Percentiles rank a stretch among this genome's conserved stretches.
phyloP scores from a whole-genome alignment of 805 yeast genomes.

The Metschnikowia bowlesiae region DNA sequence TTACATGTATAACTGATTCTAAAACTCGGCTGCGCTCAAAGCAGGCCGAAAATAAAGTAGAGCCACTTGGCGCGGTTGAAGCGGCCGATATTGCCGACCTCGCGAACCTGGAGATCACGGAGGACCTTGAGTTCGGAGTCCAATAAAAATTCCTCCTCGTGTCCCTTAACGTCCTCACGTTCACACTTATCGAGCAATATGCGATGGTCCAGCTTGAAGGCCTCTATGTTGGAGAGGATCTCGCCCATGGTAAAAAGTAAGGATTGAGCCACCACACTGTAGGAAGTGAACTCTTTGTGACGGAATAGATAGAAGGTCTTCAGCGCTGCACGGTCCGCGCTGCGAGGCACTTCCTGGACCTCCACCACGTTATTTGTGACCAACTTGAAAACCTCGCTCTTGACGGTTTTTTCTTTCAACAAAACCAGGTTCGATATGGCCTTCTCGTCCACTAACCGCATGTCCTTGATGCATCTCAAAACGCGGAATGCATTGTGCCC shows the following conservation, averaged over 20 bases:
- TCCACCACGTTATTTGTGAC: slow-evolving; percentile 71
- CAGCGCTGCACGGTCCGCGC: slow-evolving; percentile 86
- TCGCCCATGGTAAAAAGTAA: slow-evolving; percentile 52
- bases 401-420: slow-evolving; percentile 70
- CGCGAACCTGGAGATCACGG: slow-evolving; percentile 54
- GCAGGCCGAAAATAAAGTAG: slow-evolving; percentile 47
- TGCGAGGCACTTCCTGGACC: slow-evolving; percentile 89
- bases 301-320: slow-evolving; percentile 82
- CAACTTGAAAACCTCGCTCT: slow-evolving; percentile 64
- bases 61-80: slow-evolving; percentile 52
- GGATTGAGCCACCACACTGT: slow-evolving; percentile 34
- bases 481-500: slow-evolving; percentile 69
- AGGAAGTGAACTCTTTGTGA: slow-evolving; percentile 42
- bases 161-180: slow-evolving; percentile 86
- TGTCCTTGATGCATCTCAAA: slow-evolving; percentile 67
- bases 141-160: slow-evolving; percentile 68
- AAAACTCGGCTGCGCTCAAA: not conserved
- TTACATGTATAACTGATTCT: not conserved
- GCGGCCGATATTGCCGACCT: slow-evolving; percentile 50
- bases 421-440: slow-evolving; percentile 69
- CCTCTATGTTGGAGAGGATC: slow-evolving; percentile 46
- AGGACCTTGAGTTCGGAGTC: slow-evolving; percentile 73
- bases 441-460: slow-evolving; percentile 80
- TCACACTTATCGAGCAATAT: slow-evolving; percentile 74
- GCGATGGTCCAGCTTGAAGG: slow-evolving; percentile 54